Base-by-base conservation (phyloP, 2,329 filamentous ascomycete genomes). In the Hymenoscyphus infarciens region DNA sequence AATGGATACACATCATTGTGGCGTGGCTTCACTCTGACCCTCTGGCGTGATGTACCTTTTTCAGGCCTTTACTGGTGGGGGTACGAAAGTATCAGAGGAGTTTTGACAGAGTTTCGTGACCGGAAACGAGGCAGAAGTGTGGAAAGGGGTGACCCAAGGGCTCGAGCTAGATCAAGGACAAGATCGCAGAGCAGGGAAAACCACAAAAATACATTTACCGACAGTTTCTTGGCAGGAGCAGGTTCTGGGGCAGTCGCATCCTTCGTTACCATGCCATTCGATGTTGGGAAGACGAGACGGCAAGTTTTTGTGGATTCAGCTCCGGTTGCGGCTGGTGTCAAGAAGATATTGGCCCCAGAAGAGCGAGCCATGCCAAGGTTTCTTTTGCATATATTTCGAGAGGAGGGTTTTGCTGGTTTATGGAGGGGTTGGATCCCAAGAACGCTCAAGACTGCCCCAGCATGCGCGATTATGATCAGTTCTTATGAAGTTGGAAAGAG, bases 401-500 rank as follows among this genome's bases (percentile, higher is more conserved):
- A 89, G 60, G 94, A 98, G 76, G 95, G 95, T 1, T 74, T 87
- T 16, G 74, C 84, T 1, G 95, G 95, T 0, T 79, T 99, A 5
- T 98, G 96, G 84, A 90, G 83, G 70, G 95, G 95, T 53, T 97
- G 93, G 91, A 88, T 92, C 27, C 92, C 95, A 0, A 83, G 95
- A 45, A 96, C 92, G 68, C 80, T 98, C 64, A 98, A 98, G 75
- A 93, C 99, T 5, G 94, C 95, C 1, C 95, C 95, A 1, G 92
- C 94, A 0, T 99, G 95, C 77, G 95, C 95, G 31, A 98, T 99
- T 74, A 99, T 99, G 95, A 98, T 99, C 74, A 96, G 91, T 74
- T 97, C 89, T 74, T 99, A 98, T 75, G 95, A 99, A 76, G 85
- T 98, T 42, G 93, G 95, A 58, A 99, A 99, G 82, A 88, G 90